Evolutionary conservation across 768 basidiomycete species (phyloP), one percentile per base, ranked within the genome.

Genomic region (Favolaschia claudopus): DNA sequence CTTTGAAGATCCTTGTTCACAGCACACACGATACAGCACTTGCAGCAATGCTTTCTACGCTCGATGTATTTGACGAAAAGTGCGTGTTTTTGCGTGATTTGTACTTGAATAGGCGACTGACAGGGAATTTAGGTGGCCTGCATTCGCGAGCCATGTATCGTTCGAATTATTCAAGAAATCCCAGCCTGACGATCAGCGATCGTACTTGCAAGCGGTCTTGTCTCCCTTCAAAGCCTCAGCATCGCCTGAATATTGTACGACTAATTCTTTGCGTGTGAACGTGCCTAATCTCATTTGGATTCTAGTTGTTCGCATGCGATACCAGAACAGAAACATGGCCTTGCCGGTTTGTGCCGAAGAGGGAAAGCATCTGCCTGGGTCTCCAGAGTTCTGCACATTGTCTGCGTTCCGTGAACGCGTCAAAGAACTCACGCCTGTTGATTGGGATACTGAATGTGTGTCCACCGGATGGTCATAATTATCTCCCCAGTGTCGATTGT

Each of bases 41-140:
- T 24, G 90, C 89, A 1, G 89, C 79, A 0, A 65, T 92, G 31
- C 81, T 82, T 39, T 75, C 77, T 24, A 89, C 90, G 5, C 77
- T 93, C 3, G 89, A 91, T 61, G 87, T 86, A 4, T 92, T 85
- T 70, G 89, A 93, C 60, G 83, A 89, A 5, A 82, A 79, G 89
- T 88, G 67, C 25, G 80, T 71, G 14, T 17, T 42, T 33, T 29
- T 34, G n/a, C 22, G 17, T 39, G 31, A 4, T 31, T 25, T 19
- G 19, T 42, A 24, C 25, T 49, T 24, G 27, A 60, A 7, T 29
- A 13, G 13, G 45, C 31, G 37, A 38, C 33, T 20, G 40, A 34
- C 32, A 51, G 27, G 9, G 13, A 40, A 13, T 65, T 36, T 32
- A 87, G 88, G 64, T 92, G 91, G 90, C 89, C 88, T 7, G 82